phyloP scores from a whole-genome alignment of 2,329 filamentous ascomycete genomes.

The Gaeumannomyces tritici region DNA sequence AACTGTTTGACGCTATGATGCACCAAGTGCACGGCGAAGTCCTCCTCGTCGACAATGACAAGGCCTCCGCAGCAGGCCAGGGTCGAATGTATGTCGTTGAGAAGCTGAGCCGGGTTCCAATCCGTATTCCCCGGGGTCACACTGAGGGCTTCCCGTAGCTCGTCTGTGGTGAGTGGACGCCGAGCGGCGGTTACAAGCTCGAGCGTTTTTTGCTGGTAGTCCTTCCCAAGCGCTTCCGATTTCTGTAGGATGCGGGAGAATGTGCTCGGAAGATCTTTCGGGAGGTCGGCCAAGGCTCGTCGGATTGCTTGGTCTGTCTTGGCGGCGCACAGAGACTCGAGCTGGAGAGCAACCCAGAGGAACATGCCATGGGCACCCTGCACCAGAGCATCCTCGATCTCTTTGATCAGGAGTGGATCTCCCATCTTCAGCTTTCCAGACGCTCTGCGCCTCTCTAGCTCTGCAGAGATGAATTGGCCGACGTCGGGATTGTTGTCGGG shows the following conservation, averaged over 20 bases:
- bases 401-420: slow-evolving; percentile 9
- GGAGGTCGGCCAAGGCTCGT: slow-evolving; percentile 19
- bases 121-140: slow-evolving; percentile 19
- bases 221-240: slow-evolving; percentile 7
- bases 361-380: slow-evolving; percentile 26
- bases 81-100: slow-evolving; percentile 16
- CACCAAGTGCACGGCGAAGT: slow-evolving; percentile 17
- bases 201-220: slow-evolving; percentile 18
- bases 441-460: slow-evolving; percentile 7
- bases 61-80: slow-evolving; percentile 23
- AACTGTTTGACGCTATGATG: slow-evolving; percentile 26
- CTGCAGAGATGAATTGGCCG: slow-evolving; percentile 8
- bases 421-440: slow-evolving; percentile 7
- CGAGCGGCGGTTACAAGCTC: slow-evolving; percentile 19
- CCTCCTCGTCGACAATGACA: slow-evolving; percentile 23
- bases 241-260: slow-evolving; percentile 20
- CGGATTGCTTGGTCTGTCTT: slow-evolving; percentile 25
- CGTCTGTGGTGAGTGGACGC: slow-evolving; percentile 19
- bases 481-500: slow-evolving; percentile 17
- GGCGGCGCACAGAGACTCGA: slow-evolving; percentile 21
- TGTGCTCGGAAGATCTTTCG: slow-evolving; percentile 18
- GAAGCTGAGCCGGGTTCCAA: slow-evolving; percentile 13
- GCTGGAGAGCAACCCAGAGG: slow-evolving; percentile 25
- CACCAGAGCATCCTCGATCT: slow-evolving; percentile 13
- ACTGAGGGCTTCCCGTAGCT: slow-evolving; percentile 28